A percentile compares a stretch with the other conserved stretches of the same genome.
Evolutionary conservation across 2,329 filamentous ascomycete genomes (phyloP).

Genomic region (Exophiala phaeomuriformis): DNA sequence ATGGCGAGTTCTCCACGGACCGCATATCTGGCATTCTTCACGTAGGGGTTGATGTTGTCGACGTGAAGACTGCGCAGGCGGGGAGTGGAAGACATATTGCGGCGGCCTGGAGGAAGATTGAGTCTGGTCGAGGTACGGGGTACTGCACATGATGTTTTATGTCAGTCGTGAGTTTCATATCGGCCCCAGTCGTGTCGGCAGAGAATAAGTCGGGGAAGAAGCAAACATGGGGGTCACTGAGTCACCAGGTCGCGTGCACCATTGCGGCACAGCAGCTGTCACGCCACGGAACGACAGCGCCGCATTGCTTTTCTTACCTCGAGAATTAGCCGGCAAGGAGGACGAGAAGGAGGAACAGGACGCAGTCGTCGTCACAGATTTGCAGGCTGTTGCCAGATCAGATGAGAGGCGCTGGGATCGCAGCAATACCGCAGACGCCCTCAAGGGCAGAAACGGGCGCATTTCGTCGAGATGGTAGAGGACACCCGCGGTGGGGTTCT

Average conservation of each 20-base stretch:
- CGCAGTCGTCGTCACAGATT: slow-evolving; percentile 9
- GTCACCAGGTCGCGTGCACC: slow-evolving; percentile 15
- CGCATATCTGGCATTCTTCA: slow-evolving; percentile 85
- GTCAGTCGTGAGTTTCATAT: slow-evolving; percentile 8
- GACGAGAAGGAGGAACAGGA: neutral
- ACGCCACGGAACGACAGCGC: slow-evolving; percentile 5
- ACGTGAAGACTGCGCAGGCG: slow-evolving; percentile 55
- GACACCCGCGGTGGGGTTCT: slow-evolving; percentile 3
- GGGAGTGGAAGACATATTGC: slow-evolving; percentile 42
- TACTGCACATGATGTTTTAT: slow-evolving; percentile 5
- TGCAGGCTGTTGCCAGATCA: slow-evolving; percentile 20
- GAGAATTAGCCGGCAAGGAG: slow-evolving; percentile 7
- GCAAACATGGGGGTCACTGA: slow-evolving; percentile 13
- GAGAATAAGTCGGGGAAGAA: slow-evolving; percentile 17
- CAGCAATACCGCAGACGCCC: slow-evolving; percentile 18
- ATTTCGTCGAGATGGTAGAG: slow-evolving; percentile 3
- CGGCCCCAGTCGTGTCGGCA: neutral
- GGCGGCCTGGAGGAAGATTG: slow-evolving; percentile 27
- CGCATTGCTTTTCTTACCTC: slow-evolving; percentile 15
- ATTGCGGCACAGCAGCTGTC: neutral
- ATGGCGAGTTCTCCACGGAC: slow-evolving; percentile 93
- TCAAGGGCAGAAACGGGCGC: slow-evolving; percentile 6
- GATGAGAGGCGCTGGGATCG: slow-evolving; percentile 19
- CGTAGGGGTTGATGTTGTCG: slow-evolving; percentile 86
- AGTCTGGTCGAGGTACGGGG: neutral